Evolutionary conservation across 2,329 filamentous ascomycete genomes (phyloP), one percentile per base, ranked within the genome.

Genomic region (Colletotrichum euphorbiae): DNA sequence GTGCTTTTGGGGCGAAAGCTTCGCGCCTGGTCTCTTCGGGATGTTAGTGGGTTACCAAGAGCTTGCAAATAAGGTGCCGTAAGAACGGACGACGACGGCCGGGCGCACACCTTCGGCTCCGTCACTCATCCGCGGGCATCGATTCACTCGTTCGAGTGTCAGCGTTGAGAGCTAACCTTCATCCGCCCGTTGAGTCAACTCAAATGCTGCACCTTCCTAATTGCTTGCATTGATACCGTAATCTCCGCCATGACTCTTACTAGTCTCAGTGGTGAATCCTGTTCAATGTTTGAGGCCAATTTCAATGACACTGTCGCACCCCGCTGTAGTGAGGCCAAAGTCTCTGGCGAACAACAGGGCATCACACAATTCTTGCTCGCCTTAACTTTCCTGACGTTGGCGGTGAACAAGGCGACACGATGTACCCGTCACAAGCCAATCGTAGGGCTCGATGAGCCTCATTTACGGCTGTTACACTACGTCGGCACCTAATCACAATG

Each of bases 391-490:
- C 17, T 38, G 31, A 24, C 52, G 52, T 46, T 21, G 52, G 65
- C 65, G 52, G 52, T 64, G 60, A 58, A 31, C 31, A 58, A 40
- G 6, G 64, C 31, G 17, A 28, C 31, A 52, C 38, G 13, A 24
- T 24, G 40, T 36, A 36, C 7, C 31, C 38, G 33, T 33, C 15
- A 9, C 13, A 31, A 43, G 33, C 52, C 60, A 68, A 58, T 68
- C 60, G 40, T n/a, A 46, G 24, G 17, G 51, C 17, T 28, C 31
- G 33, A 51, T 45, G 60, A 68, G 40, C 52, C 46, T 58, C 62
- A 61, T 55, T 19, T 17, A 48, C 19, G n/a, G 46, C 40, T 43
- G 65, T 68, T 54, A 68, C 65, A 68, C 60, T 31, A 56, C 65
- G 31, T 52, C 60, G 45, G 60, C 46, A 45, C 36, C 60, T 31